Percentiles rank a stretch among this genome's conserved stretches.
phyloP scores from a whole-genome alignment of 2,329 filamentous ascomycete genomes.

The Aspergillus caelatus region DNA sequence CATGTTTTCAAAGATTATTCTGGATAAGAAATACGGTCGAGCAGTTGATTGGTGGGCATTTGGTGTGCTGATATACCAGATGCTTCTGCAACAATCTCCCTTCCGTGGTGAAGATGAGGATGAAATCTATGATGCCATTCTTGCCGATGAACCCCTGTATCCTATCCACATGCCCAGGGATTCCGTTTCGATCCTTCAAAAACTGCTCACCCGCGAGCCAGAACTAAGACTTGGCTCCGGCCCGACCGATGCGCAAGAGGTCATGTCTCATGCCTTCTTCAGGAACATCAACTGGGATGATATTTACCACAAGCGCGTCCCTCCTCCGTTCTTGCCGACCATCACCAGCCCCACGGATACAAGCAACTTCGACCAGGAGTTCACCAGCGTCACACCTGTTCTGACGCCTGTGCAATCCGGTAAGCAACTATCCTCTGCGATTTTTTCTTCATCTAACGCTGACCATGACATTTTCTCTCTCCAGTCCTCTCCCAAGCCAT shows the following conservation, averaged over 20 bases:
- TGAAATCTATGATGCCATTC: constrained; percentile 98
- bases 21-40: constrained; percentile 97
- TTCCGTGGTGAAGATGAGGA: constrained; percentile 99
- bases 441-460: constrained; percentile 5
- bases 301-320: constrained; percentile 91
- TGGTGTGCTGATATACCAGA: constrained; percentile 97
- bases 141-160: constrained; percentile 95
- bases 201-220: constrained; percentile 91
- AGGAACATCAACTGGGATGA: constrained; percentile 98
- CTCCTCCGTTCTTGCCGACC: constrained; percentile 83
- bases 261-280: constrained; percentile 99
- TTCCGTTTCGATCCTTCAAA: constrained; percentile 95
- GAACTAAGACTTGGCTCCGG: constrained; percentile 91
- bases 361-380: constrained; percentile 99
- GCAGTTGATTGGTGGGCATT: constrained; percentile 99
- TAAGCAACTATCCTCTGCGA: constrained; percentile 53
- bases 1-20: constrained; percentile 67
- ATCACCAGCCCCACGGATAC: constrained; percentile 95
- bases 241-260: constrained; percentile 94
- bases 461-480: constrained; percentile 22
- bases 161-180: constrained; percentile 99
- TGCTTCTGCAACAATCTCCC: constrained; percentile 97
- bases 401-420: constrained; percentile 96
- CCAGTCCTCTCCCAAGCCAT: constrained; percentile 94
- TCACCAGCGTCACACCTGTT: constrained; percentile 96